phyloP scores from a whole-genome alignment of 1,284 basidiomycete species.

The Pseudozyma flocculosa region DNA sequence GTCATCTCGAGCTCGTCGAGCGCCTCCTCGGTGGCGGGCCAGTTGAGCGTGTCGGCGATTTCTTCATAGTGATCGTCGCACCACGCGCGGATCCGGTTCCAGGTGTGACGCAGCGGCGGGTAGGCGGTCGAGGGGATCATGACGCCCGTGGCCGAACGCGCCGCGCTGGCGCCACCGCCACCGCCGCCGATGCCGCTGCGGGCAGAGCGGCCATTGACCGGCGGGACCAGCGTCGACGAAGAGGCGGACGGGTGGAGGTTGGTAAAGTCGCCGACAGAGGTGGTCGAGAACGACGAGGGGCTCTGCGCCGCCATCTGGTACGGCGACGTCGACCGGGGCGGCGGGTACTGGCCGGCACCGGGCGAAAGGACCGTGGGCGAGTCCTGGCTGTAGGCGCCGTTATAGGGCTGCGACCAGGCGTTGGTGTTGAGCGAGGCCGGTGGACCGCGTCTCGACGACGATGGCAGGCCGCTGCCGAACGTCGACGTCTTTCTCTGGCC shows the following conservation, averaged over 20 bases:
- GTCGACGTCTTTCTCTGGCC: constrained; percentile 16
- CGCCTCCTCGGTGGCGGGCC: constrained; percentile 44
- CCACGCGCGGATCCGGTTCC: constrained; percentile 50
- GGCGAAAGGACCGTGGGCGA: constrained; percentile 10
- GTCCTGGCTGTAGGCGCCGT: constrained; percentile 12
- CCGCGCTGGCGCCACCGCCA: constrained; percentile 4
- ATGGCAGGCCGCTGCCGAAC: constrained; percentile 27
- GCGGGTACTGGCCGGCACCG: constrained; percentile 22
- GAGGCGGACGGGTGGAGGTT: constrained; percentile 43
- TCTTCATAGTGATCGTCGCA: constrained; percentile 49
- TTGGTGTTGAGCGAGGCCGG: constrained; percentile 22
- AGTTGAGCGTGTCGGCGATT: constrained; percentile 55
- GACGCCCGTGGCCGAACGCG: constrained; percentile 13
- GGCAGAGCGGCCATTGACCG: constrained; percentile 5
- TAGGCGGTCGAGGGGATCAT: constrained; percentile 42
- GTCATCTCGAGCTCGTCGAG: constrained; percentile 50
- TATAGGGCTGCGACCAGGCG: constrained; percentile 47
- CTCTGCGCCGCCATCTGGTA: constrained; percentile 13
- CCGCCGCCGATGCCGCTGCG: constrained; percentile 1
- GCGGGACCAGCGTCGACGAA: constrained; percentile 33
- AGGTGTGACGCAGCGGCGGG: constrained; percentile 52
- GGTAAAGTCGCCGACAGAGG: constrained; percentile 42
- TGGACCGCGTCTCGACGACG: constrained; percentile 35
- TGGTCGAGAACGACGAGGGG: constrained; percentile 20
- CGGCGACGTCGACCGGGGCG: constrained; percentile 17